phyloP scores from a whole-genome alignment of 116 monocot species.

The Iris pallida region DNA sequence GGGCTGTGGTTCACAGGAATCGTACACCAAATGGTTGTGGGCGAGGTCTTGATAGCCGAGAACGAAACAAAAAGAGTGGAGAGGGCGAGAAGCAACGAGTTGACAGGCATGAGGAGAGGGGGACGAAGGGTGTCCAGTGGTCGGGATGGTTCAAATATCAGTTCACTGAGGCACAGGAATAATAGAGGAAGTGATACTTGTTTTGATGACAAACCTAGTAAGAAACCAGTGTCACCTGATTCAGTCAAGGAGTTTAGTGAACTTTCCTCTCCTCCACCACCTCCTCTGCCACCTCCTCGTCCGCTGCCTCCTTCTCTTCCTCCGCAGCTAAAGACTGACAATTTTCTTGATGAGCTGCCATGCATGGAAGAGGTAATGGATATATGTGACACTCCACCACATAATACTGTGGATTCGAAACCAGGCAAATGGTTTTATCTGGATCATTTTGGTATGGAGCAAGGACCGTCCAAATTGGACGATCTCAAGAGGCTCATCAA shows the following conservation, averaged over 20 bases:
- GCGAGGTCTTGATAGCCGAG: conserved; percentile 27
- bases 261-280: conserved; percentile 37
- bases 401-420: conserved; percentile 25
- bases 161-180: conserved; percentile 22
- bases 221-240: conserved; percentile 25
- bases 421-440: conserved; percentile 81
- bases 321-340: conserved; percentile 33
- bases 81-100: conserved; percentile 31
- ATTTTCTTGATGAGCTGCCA: conserved; percentile 29
- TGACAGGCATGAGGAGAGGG: conserved; percentile 32
- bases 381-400: conserved; percentile 90
- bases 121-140: conserved; percentile 23
- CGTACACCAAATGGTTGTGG: too few relatives aligned
- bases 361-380: conserved; percentile 99
- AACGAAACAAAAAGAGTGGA: conserved; percentile 22
- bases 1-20: conserved; percentile 1
- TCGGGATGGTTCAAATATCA: conserved; percentile 31
- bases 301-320: conserved; percentile 41
- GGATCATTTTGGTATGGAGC: conserved; percentile 71
- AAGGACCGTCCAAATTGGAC: conserved; percentile 65
- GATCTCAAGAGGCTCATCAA: conserved; percentile 71
- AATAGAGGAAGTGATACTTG: too few relatives aligned
- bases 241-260: conserved; percentile 21
- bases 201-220: conserved; percentile 13
- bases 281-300: conserved; percentile 47